Conservation (phyloP, 441 rosid genomes). For the Manihot esculenta region DNA sequence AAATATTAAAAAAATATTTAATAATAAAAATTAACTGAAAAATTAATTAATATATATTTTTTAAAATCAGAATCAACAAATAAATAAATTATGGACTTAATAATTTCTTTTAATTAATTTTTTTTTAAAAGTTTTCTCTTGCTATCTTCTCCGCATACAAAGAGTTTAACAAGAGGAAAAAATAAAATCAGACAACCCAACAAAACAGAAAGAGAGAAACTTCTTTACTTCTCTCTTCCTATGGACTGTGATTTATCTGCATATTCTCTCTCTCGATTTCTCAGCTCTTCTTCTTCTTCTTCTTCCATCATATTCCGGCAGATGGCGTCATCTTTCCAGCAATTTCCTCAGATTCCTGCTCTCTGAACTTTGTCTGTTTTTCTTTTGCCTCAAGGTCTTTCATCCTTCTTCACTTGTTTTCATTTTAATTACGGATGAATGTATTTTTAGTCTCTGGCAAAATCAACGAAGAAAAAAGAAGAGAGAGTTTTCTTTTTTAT, state of each 20-base stretch:
- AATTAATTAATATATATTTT: too few species aligned
- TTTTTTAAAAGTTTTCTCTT: slow-evolving; percentile 8
- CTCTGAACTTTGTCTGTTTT: neutral
- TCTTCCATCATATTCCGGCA: slow-evolving; percentile 30
- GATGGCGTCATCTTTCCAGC: slow-evolving; percentile 32
- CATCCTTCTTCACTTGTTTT: neutral
- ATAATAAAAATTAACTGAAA: too few species aligned
- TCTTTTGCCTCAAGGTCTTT: slow-evolving; percentile 22
- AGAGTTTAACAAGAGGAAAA: slow-evolving; percentile 6
- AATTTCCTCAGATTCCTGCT: slow-evolving; percentile 15
- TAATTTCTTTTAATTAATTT: too few species aligned
- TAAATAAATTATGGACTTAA: too few species aligned
- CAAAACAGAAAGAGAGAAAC: slow-evolving; percentile 7
- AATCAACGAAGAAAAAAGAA: neutral
- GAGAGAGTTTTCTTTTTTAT: neutral
- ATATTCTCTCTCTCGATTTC: slow-evolving; percentile 25
- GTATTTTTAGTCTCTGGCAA: neutral
- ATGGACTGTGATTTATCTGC: slow-evolving; percentile 36
- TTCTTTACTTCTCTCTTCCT: neutral
- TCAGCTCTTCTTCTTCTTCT: slow-evolving; percentile 30
- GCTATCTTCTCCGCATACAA: slow-evolving; percentile 32
- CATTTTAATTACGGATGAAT: neutral
- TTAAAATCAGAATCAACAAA: too few species aligned
- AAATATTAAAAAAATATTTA: too few species aligned
- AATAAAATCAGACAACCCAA: slow-evolving; percentile 9